Percentiles rank a stretch among this genome's conserved stretches.
phyloP scores from a whole-genome alignment of 1,284 basidiomycete genomes.

The Boletus albobrunnescens region DNA sequence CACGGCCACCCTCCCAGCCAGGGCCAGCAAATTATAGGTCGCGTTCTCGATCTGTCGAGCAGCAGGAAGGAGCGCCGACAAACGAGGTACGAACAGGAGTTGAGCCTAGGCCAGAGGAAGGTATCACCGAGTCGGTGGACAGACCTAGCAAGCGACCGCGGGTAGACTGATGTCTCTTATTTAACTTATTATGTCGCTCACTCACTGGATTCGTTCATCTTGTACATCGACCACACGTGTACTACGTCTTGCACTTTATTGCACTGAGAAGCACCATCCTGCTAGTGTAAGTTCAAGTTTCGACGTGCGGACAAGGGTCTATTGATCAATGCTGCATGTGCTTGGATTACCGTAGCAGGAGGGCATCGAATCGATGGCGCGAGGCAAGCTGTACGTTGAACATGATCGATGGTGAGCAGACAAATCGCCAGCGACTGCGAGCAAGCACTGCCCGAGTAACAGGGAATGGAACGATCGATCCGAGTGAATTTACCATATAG shows the following conservation, averaged over 20 bases:
- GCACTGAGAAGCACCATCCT: neutral
- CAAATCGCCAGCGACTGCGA: too few species aligned
- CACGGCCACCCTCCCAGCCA: constrained; percentile 19
- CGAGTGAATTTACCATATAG: neutral
- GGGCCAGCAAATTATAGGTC: constrained; percentile 11
- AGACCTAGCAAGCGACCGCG: constrained; percentile 31
- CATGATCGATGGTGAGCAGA: neutral
- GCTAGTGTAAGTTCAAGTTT: too few species aligned
- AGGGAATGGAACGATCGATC: neutral
- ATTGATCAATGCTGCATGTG: too few species aligned
- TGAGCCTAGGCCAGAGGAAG: constrained; percentile 19
- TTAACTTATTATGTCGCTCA: constrained; percentile 21
- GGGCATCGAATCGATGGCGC: neutral
- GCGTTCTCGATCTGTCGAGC: constrained; percentile 31
- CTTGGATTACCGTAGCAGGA: too few species aligned
- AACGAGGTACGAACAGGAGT: constrained; percentile 22
- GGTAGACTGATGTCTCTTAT: constrained; percentile 19
- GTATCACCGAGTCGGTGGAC: constrained; percentile 14
- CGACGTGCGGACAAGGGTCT: too few species aligned
- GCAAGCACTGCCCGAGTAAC: neutral
- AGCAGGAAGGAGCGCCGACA: constrained; percentile 16
- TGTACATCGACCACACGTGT: constrained; percentile 14
- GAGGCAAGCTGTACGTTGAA: neutral
- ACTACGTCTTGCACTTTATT: constrained; percentile 1
- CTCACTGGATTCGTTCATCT: constrained; percentile 9